These are phyloP conservation scores for Escovopsis sp. DNA, from an alignment of 2,329 filamentous ascomycete genomes.

Conservation along the genomic window DNA sequence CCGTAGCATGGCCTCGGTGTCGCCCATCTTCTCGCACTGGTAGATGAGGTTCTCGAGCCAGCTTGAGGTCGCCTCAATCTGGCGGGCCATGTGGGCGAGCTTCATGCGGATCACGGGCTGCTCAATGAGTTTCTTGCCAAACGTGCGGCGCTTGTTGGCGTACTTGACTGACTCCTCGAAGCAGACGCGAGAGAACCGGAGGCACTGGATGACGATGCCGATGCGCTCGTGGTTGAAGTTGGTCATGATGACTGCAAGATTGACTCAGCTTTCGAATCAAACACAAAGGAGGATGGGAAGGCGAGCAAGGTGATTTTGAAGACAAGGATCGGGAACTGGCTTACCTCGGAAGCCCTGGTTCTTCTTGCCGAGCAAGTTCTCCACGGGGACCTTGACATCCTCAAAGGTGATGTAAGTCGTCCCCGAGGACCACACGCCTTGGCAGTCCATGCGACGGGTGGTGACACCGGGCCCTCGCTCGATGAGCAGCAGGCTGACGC, in stretches of 20 bases:
- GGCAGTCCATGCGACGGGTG: slow-evolving; percentile 94
- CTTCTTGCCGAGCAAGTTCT: slow-evolving; percentile 94
- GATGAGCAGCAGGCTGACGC: slow-evolving; percentile 79
- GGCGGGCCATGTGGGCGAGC: slow-evolving; percentile 93
- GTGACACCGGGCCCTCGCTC: slow-evolving; percentile 81
- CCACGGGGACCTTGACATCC: slow-evolving; percentile 98
- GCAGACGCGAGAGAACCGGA: slow-evolving; percentile 92
- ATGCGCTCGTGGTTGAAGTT: slow-evolving; percentile 99
- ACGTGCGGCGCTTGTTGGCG: slow-evolving; percentile 91
- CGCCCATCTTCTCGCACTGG: slow-evolving; percentile 85
- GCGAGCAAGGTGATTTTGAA: neutral
- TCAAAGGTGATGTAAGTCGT: slow-evolving; percentile 98
- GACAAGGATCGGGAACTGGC: slow-evolving; percentile 2
- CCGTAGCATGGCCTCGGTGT: slow-evolving; percentile 90
- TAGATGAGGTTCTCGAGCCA: slow-evolving; percentile 94
- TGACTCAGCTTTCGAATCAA: slow-evolving; percentile 5
- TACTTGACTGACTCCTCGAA: slow-evolving; percentile 96
- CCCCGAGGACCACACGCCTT: slow-evolving; percentile 88
- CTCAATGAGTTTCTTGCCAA: slow-evolving; percentile 91
- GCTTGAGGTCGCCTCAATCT: slow-evolving; percentile 92
- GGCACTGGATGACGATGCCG: slow-evolving; percentile 93
- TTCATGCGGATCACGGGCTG: slow-evolving; percentile 97
- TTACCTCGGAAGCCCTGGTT: slow-evolving; percentile 87
- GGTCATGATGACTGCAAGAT: slow-evolving; percentile 72
- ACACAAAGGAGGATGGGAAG: neutral